Conservation (phyloP, 116 monocot species). For the Dioscorea cayenensis region DNA sequence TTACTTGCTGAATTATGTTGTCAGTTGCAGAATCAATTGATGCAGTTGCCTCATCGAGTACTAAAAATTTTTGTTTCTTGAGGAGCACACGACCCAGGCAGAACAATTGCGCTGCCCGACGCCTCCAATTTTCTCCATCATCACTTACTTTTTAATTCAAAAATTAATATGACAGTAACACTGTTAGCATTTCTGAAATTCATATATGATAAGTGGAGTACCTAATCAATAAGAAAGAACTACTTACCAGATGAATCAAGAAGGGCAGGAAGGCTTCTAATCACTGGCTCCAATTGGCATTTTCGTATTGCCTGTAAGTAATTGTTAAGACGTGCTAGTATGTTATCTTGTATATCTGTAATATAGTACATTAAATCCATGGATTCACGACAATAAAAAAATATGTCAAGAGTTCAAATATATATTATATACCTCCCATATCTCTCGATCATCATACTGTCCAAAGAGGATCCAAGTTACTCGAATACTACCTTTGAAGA, state of each 20-base stretch:
- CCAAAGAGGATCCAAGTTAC: constrained; percentile 56
- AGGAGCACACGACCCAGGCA: neutral
- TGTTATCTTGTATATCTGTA: neutral
- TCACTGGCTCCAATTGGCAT: neutral
- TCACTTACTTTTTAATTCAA: neutral
- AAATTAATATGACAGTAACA: neutral
- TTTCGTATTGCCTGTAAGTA: neutral
- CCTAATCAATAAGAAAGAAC: neutral
- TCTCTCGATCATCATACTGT: constrained; percentile 37
- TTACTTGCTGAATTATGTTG: neutral
- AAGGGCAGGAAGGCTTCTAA: neutral
- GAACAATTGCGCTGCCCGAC: neutral
- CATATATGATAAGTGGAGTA: neutral
- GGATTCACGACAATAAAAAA: neutral
- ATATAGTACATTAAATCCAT: neutral
- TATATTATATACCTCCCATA: constrained; percentile 51
- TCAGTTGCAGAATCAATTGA: constrained; percentile 1
- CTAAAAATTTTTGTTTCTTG: neutral
- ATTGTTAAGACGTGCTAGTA: neutral
- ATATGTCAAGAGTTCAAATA: neutral
- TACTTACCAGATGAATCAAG: constrained; percentile 3
- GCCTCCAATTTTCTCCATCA: constrained; percentile 3
- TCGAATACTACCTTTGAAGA: constrained; percentile 53
- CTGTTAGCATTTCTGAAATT: neutral
- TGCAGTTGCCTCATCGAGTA: constrained; percentile 2